phyloP scores from a whole-genome alignment of 495 filamentous ascomycete genomes.

The Aspergillus baeticus region DNA sequence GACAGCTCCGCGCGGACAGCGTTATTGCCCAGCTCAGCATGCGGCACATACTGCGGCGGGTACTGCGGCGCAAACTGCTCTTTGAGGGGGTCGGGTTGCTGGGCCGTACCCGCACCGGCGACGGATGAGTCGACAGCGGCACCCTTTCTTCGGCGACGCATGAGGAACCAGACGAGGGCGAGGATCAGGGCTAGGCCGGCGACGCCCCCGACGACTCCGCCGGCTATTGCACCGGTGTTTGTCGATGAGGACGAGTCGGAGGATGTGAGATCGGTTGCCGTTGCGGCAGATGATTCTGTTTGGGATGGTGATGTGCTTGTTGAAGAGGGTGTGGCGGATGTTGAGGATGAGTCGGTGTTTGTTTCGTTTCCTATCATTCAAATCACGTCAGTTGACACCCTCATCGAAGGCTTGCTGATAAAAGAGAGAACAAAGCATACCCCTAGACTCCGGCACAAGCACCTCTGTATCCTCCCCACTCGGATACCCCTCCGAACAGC shows the following conservation, averaged over 20 bases:
- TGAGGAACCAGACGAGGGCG: not conserved
- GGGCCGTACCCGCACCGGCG: not conserved
- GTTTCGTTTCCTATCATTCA: not conserved
- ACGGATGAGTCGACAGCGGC: not conserved
- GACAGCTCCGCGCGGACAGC: not conserved
- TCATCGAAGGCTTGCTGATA: too few species aligned
- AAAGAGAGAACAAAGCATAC: not conserved
- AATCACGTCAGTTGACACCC: not conserved
- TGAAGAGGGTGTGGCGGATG: not conserved
- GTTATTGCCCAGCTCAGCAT: not conserved
- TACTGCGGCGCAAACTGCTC: not conserved
- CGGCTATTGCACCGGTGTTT: constrained; percentile 2
- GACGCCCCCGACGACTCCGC: constrained; percentile 2
- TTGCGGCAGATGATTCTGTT: not conserved
- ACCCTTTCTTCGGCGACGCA: not conserved
- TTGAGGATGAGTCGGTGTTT: not conserved
- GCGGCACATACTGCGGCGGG: not conserved
- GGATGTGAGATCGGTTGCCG: not conserved
- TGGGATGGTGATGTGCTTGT: not conserved
- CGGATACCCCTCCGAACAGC: not conserved
- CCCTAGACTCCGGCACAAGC: not conserved
- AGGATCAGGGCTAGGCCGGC: not conserved
- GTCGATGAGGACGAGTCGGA: not conserved
- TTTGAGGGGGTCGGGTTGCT: not conserved
- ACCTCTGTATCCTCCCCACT: not conserved